Percentiles rank a stretch among this genome's conserved stretches.
Evolutionary conservation across 257 asterid genomes (phyloP).

Genomic region (Solanum pimpinellifolium): DNA sequence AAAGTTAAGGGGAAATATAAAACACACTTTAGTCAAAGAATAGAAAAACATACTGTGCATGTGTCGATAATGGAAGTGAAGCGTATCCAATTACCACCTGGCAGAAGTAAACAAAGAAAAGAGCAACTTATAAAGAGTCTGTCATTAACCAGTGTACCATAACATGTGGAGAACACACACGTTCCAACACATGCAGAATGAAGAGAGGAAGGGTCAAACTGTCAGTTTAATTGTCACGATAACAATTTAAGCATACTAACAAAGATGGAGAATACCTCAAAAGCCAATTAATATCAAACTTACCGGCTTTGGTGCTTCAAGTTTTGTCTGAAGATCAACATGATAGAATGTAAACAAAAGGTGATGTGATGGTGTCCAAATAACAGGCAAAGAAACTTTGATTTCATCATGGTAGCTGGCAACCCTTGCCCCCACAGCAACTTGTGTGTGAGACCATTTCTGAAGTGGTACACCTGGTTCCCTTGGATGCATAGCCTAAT

Average conservation of each 20-base stretch:
- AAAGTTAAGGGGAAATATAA: background rate
- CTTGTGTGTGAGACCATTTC: conserved; percentile 83
- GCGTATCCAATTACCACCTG: conserved; percentile 97
- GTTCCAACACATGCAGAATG: background rate
- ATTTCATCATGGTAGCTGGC: conserved; percentile 97
- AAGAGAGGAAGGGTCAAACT: background rate
- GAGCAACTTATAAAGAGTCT: background rate
- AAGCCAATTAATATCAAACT: conserved; percentile 20
- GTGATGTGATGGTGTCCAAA: conserved; percentile 92
- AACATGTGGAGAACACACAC: background rate
- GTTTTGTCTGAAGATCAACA: conserved; percentile 92
- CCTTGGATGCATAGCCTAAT: conserved; percentile 87
- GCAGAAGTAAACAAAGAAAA: conserved; percentile 18
- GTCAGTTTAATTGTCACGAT: background rate
- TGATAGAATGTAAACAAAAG: conserved; percentile 91
- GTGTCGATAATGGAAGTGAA: conserved; percentile 72
- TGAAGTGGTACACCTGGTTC: conserved; percentile 68
- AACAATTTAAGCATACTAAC: no score
- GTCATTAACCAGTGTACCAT: background rate
- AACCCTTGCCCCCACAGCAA: conserved; percentile 86
- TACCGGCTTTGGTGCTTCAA: conserved; percentile 96
- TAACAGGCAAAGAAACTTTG: conserved; percentile 89
- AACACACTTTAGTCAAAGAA: background rate
- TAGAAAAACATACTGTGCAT: conserved; percentile 68
- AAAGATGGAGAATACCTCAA: background rate